Evolutionary conservation across 495 filamentous ascomycete genomes (phyloP), one percentile per base, ranked within the genome.

Genomic region (Daldinia concentrica): DNA sequence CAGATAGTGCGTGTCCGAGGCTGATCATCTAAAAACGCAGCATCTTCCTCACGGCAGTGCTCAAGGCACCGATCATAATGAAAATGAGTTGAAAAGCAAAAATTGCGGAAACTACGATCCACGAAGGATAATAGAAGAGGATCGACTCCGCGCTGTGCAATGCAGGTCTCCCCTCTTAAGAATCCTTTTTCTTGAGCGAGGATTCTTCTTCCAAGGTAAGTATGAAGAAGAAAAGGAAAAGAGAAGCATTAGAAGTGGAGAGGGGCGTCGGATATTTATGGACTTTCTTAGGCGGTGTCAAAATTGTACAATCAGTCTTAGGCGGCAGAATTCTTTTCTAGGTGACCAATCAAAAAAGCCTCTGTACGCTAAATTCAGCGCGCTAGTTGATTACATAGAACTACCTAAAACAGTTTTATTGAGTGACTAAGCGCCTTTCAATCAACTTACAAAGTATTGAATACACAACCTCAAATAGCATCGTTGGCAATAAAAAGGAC

Each of bases 121-220:
- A 71, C 89, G 87, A 87, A 89, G 82, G 84, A 87, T 86, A 86
- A 85, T 89, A 85, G 87, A 88, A 85, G 79, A 78, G 84, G 80
- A 83, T 86, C 83, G 87, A 84, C 88, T 79, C 89, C 89, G 84
- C 89, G 89, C 71, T 91, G 90, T 92, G 89, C 88, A 91, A 92
- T 92, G 89, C 86, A 91, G 88, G 88, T 82, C 86, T 89, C 84
- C 83, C 84, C 80, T 79, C 79, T 84, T 89, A 83, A 83, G 82
- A 80, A 76, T 79, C 85, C 80, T 84, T 79, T 81, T 85, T 88
- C 81, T 79, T 90, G 88, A 90, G 82, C 88, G 63, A 81, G 82
- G 79, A 82, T 78, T 81, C 81, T 83, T 81, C 82, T 86, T 85
- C 89, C 86, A 90, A 90, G 88, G 88, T 91, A 91, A 90, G 88